Evolutionary conservation across 1,284 basidiomycete genomes (phyloP), one percentile per base, ranked within the genome.

Genomic region (Termitomyces sp.): DNA sequence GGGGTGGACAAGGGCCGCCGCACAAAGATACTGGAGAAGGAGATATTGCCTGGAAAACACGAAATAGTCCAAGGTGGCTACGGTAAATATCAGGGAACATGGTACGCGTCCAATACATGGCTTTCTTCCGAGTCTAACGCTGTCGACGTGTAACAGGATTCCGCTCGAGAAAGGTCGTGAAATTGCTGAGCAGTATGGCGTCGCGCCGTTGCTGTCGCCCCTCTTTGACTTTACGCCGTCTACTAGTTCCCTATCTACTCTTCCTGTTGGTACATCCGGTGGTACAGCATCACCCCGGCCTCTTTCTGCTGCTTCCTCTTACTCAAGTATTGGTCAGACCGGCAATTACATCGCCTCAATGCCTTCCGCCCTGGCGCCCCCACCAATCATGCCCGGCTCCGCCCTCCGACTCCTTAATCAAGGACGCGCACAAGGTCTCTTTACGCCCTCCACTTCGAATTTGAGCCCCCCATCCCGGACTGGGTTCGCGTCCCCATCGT

Each of bases 1-100:
- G 97, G 97, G 41, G 90, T 99, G 57, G 94, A 97, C 73, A 99
- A 99, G 74, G 94, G 94, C 2, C 84, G 90, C 39, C 82, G 97
- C 42, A 98, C 96, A 21, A 98, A 98, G 81, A 98, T 98, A 56
- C 80, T 99, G 36, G 97, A 99, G 76, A 97, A 96, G 71, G 96
- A 99, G 75, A 92, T 99, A 59, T 81, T 95, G 40, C 90, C 90
- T 44, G 95, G 95, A 50, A 89, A 93, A 71, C 95, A 99, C 71
- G 96, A 99, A 73, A 99, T 99, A 71, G 94, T 99, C 10, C 97
- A 99, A 70, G 97, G 97, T 47, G 97, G 97, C 40, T 99, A 98
- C 67, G 97, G 97, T 42, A 98, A 98, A 75, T 99, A 98, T 70
- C 97, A 99, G 71, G 97, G 97, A 58, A 99, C 97, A 50, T 99